Evolutionary conservation across 2,329 filamentous ascomycete genomes (phyloP), one percentile per base, ranked within the genome.

Genomic region (Neofusicoccum sp.): DNA sequence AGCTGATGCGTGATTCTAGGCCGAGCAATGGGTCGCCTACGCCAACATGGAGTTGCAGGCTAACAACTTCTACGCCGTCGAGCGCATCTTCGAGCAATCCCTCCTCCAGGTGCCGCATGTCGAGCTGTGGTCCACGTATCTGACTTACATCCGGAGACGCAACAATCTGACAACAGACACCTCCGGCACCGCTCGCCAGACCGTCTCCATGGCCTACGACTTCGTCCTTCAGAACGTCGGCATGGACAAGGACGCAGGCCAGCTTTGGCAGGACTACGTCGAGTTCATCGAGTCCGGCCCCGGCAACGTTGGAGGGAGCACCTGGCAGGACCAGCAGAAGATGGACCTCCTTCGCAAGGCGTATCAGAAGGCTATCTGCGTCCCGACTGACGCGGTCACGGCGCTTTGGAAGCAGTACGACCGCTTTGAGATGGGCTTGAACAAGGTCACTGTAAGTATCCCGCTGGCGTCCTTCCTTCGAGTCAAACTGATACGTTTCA

Each of bases 261-360:
- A 85, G 67, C 89, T 99, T 63, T 99, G 95, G 95, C 87, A 90
- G 64, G 95, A 99, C 68, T 98, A 98, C 71, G 89, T 99, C 65
- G 88, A 95, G 68, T 97, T 99, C 73, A 87, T 98, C 76, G 93
- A 93, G 73, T 91, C 87, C 43, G 92, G 90, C 0, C 95, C 95
- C 1, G 95, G 95, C 5, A 87, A 87, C 64, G 86, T 95, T 64
- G 94, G 93, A 31, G 95, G 94, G 47, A 89, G 84, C 64, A 89
- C 87, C 64, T 99, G 95, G 96, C 93, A 98, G 77, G 95, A 98
- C 73, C 91, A 94, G 78, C 95, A 98, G 74, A 99, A 99, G 82
- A 96, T 97, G 90, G 95, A 99, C 71, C 83, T 91, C 69, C 79
- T 99, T 58, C 89, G 95, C 64, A 96, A 96, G 74, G 91, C 92